Conservation (phyloP, 2,329 filamentous ascomycete genomes). For the Fusarium sp. region DNA sequence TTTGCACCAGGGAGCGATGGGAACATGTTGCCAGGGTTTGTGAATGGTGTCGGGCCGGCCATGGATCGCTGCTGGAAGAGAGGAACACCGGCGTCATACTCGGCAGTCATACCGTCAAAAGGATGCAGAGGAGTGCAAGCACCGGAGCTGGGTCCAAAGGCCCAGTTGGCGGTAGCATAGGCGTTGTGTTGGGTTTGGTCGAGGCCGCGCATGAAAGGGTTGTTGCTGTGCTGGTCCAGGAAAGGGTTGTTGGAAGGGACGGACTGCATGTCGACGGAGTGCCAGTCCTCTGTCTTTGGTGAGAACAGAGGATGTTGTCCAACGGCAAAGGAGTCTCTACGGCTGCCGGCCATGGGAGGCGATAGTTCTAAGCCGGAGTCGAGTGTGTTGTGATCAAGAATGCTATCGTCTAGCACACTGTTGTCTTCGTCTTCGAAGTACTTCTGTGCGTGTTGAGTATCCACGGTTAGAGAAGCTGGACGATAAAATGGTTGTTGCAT, state of each 20-base stretch:
- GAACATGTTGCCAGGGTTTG: conserved; percentile 66
- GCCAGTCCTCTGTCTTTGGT: conserved; percentile 73
- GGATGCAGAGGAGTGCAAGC: conserved; percentile 79
- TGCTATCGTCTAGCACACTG: conserved; percentile 70
- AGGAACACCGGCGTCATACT: conserved; percentile 65
- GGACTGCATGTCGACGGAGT: conserved; percentile 73
- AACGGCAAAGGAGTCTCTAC: conserved; percentile 72
- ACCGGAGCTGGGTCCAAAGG: conserved; percentile 57
- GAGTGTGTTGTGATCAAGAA: conserved; percentile 68
- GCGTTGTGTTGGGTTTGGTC: conserved; percentile 61
- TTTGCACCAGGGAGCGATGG: conserved; percentile 61
- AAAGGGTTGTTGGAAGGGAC: conserved; percentile 73
- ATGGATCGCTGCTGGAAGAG: conserved; percentile 67
- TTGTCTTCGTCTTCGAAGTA: conserved; percentile 71
- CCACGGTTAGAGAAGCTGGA: conserved; percentile 63
- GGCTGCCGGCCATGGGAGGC: conserved; percentile 70
- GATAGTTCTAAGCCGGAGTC: conserved; percentile 74
- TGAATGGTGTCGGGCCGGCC: conserved; percentile 67
- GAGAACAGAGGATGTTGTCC: conserved; percentile 67
- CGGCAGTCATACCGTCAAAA: conserved; percentile 67
- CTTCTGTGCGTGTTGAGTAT: conserved; percentile 66
- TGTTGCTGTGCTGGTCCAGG: conserved; percentile 67
- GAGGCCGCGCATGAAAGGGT: conserved; percentile 73
- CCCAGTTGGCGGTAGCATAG: conserved; percentile 66
- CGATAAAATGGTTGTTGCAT: conserved; percentile 64